These are phyloP conservation scores for Petunia secreta DNA, from an alignment of 257 asterid species.

Conservation along the genomic window DNA sequence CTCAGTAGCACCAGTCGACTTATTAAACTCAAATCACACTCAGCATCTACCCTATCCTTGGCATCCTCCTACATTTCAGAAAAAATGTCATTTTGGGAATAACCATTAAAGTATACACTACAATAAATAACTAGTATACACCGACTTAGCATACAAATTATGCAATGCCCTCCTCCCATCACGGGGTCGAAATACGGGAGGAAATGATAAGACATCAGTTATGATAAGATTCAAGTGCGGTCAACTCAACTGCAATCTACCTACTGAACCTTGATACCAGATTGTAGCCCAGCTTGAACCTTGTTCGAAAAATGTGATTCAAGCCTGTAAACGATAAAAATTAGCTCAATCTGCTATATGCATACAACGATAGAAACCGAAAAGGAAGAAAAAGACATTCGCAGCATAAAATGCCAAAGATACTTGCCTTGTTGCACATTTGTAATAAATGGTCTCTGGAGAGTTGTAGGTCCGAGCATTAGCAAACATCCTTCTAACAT, in stretches of 20 bases:
- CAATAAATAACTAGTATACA: constrained; percentile 14
- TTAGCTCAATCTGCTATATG: neutral
- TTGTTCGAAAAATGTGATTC: constrained; percentile 73
- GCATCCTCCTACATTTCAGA: no score
- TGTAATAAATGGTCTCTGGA: constrained; percentile 87
- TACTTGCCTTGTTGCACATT: constrained; percentile 85
- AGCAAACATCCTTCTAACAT: constrained; percentile 76
- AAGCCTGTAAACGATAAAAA: constrained; percentile 52
- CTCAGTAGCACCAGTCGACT: no score
- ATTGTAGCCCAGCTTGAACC: constrained; percentile 82
- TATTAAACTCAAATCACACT: no score
- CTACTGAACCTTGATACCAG: constrained; percentile 66
- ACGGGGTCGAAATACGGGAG: neutral
- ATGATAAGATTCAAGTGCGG: neutral
- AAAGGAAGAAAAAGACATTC: neutral
- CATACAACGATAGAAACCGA: neutral
- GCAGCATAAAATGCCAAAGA: constrained; percentile 6
- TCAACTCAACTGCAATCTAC: constrained; percentile 1
- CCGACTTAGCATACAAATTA: constrained; percentile 1
- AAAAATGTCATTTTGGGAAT: no score
- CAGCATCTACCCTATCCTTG: no score
- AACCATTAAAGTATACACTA: neutral
- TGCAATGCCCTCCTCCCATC: neutral
- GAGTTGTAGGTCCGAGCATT: constrained; percentile 98
- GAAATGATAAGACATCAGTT: neutral